Base-by-base conservation (phyloP, 2,329 filamentous ascomycete genomes). In the Fusarium chuoi region DNA sequence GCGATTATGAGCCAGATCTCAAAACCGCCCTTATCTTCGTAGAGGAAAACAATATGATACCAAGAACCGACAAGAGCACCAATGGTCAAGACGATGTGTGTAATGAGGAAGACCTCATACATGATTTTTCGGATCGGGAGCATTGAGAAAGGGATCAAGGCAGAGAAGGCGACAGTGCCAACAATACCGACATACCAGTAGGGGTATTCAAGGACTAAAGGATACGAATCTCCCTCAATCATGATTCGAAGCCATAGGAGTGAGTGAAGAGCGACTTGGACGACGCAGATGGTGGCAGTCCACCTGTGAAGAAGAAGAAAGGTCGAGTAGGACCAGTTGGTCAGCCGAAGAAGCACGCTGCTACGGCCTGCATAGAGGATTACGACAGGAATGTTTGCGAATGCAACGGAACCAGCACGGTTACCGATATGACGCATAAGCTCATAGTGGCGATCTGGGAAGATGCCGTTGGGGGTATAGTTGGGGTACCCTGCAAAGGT, bases 281-380 rank as follows among this genome's bases (percentile, higher is more conserved):
- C 49, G 3, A 83, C 82, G 33, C 81, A 83, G 13, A 89, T 79
- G 28, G 82, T 78, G 2, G 86, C 87, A 3, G 86, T 78, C 85
- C 85, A 88, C 17, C 86, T 81, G 68, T 89, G 87, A 1, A 88
- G 78, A 0, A 88, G 75, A 7, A 88, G 67, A 59, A 82, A 88
- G 0, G 87, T 88, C 0, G 82, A 82, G 67, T 87, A 84, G 1
- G 81, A 83, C 86, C 86, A 88, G 71, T 85, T 82, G 2, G 87
- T 87, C 3, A 87, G 45, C 78, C 82, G 85, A 1, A 88, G 80
- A 1, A 87, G 80, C 6, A 88, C 28, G 60, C 85, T 88, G 71
- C 89, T 88, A 3, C 87, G 79, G 0, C 82, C 79, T 0, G 83
- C 80, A 60, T 84, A 87, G 6, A 89, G 80, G 18, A 88, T 76